Conservation (phyloP, 2,329 filamentous ascomycete genomes). For the Ceratocystis diversiconidia region DNA sequence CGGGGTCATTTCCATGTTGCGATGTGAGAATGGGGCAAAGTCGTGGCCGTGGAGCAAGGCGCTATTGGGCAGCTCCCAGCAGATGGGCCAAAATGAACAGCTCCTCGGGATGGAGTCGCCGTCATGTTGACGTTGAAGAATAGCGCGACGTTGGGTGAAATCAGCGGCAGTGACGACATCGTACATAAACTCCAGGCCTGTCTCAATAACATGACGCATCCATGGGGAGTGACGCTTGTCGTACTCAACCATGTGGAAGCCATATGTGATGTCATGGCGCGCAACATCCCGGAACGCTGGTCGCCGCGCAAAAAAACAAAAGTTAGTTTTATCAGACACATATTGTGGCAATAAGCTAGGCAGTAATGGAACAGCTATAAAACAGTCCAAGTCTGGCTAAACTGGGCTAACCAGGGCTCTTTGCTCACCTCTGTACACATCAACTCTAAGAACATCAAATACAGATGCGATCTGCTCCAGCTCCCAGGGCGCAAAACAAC, state of each 20-base stretch:
- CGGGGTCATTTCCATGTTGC: neutral
- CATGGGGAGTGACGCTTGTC: slow-evolving; percentile 12
- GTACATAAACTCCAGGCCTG: slow-evolving; percentile 12
- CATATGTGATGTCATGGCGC: slow-evolving; percentile 17
- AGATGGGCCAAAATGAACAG: slow-evolving; percentile 12
- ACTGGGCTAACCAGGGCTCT: neutral
- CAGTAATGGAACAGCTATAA: neutral
- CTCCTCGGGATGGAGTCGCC: slow-evolving; percentile 11
- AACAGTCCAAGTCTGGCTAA: neutral
- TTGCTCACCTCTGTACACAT: slow-evolving; percentile 11
- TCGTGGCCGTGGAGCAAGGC: slow-evolving; percentile 11
- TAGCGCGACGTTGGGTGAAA: slow-evolving; percentile 1
- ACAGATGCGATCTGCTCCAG: slow-evolving; percentile 17
- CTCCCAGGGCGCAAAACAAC: slow-evolving; percentile 11
- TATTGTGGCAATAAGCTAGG: neutral
- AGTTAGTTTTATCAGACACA: slow-evolving; percentile 3
- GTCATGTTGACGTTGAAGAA: slow-evolving; percentile 10
- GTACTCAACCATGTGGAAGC: slow-evolving; percentile 13
- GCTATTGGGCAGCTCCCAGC: neutral
- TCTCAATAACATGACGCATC: slow-evolving; percentile 16
- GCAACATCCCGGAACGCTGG: slow-evolving; percentile 18
- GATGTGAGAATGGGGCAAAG: slow-evolving; percentile 12
- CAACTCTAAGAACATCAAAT: slow-evolving; percentile 9
- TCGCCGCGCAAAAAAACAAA: neutral
- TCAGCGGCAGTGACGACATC: slow-evolving; percentile 5